Conservation (phyloP, 1,284 basidiomycete genomes). For the Ganoderma leucocontextum region DNA sequence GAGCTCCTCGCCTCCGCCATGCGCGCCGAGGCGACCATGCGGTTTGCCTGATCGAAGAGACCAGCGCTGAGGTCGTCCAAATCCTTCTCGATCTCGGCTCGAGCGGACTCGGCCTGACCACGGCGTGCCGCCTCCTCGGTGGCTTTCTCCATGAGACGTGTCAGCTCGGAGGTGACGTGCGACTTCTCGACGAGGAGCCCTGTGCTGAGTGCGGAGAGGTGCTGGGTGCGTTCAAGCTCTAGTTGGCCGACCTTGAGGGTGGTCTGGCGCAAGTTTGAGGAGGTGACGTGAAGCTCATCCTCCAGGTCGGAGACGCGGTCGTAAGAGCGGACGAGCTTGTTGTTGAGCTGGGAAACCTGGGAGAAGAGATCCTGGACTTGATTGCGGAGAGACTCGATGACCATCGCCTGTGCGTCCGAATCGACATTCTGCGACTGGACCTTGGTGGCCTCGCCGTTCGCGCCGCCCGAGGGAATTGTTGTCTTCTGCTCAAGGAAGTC, state of each 20-base stretch:
- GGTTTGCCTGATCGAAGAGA: slow-evolving; percentile 89
- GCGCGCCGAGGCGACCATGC: slow-evolving; percentile 93
- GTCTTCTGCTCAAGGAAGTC: slow-evolving; percentile 43
- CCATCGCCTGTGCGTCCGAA: slow-evolving; percentile 72
- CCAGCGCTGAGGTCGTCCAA: slow-evolving; percentile 93
- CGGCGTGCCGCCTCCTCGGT: slow-evolving; percentile 93
- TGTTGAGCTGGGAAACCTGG: slow-evolving; percentile 91
- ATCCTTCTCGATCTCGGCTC: slow-evolving; percentile 86
- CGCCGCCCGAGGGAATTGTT: slow-evolving; percentile 32
- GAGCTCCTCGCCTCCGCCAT: slow-evolving; percentile 81
- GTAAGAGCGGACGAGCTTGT: slow-evolving; percentile 92
- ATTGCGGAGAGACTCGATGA: slow-evolving; percentile 80
- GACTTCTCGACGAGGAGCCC: slow-evolving; percentile 93
- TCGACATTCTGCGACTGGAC: slow-evolving; percentile 38
- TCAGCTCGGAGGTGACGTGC: slow-evolving; percentile 93
- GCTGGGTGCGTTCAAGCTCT: slow-evolving; percentile 79
- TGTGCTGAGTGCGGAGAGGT: slow-evolving; percentile 83
- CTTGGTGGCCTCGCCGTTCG: slow-evolving; percentile 36
- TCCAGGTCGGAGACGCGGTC: slow-evolving; percentile 94
- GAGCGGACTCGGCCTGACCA: slow-evolving; percentile 89
- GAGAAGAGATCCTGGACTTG: slow-evolving; percentile 89
- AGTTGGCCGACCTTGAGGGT: slow-evolving; percentile 73
- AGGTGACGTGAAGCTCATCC: slow-evolving; percentile 83
- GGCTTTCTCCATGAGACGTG: slow-evolving; percentile 91
- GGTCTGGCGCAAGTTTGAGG: slow-evolving; percentile 62